A percentile compares a stretch with the other conserved stretches of the same genome.
These are phyloP conservation scores for Candida khao-thaluensis DNA, from an alignment of 805 yeast genomes.

Conservation along the genomic window DNA sequence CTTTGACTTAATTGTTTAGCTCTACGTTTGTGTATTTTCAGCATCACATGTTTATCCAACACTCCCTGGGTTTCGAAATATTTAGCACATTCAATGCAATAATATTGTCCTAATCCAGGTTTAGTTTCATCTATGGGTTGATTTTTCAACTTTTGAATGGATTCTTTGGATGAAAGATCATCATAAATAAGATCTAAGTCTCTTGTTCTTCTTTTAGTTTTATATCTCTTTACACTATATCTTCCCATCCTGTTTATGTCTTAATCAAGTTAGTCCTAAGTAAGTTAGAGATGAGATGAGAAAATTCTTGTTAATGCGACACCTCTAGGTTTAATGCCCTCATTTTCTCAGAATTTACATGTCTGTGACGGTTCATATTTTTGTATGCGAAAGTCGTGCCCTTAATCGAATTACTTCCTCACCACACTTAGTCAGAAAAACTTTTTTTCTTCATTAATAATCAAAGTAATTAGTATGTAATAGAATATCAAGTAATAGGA, in stretches of 20 bases:
- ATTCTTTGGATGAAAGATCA: slow-evolving; percentile 65
- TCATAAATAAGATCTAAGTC: slow-evolving; percentile 80
- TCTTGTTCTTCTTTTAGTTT: slow-evolving; percentile 83
- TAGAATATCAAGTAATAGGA: no score
- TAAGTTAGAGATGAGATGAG: slow-evolving; percentile 15
- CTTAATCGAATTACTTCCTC: no score
- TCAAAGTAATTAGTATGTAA: slow-evolving; percentile 4
- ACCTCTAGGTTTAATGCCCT: neutral
- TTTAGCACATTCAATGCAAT: slow-evolving; percentile 91
- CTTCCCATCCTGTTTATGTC: slow-evolving; percentile 61
- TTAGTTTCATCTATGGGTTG: slow-evolving; percentile 87
- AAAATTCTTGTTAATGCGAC: neutral
- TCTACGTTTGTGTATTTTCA: slow-evolving; percentile 84
- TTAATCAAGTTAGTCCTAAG: no score
- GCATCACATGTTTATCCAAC: slow-evolving; percentile 66
- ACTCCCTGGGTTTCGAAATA: slow-evolving; percentile 80
- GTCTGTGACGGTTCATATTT: neutral
- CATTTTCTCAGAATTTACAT: neutral
- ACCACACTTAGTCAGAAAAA: slow-evolving; percentile 3
- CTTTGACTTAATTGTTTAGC: slow-evolving; percentile 70
- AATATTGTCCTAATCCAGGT: slow-evolving; percentile 93
- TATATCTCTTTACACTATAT: slow-evolving; percentile 80
- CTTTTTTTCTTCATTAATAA: slow-evolving; percentile 3
- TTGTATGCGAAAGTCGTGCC: neutral
- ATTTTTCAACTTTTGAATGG: slow-evolving; percentile 65